Conservation (phyloP, 2,329 filamentous ascomycete species). For the Penicillium sp. region DNA sequence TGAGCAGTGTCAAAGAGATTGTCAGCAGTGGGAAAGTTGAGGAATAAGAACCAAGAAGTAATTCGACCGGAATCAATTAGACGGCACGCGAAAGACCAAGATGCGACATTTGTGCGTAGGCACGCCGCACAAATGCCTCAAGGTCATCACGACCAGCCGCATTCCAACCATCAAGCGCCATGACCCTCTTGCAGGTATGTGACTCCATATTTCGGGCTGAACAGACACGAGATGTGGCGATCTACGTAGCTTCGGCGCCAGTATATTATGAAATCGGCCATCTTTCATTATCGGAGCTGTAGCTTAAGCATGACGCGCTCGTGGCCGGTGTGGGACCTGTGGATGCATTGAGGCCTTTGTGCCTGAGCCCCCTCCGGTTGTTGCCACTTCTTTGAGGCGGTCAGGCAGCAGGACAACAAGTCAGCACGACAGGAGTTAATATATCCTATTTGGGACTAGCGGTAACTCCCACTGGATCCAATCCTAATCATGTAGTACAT, state of each 20-base stretch:
- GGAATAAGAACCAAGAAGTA: slow-evolving; percentile 13
- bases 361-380: not conserved
- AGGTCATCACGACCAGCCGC: not conserved
- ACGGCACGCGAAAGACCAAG: slow-evolving; percentile 18
- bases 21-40: slow-evolving; percentile 2
- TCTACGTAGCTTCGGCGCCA: not conserved
- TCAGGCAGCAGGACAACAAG: not conserved
- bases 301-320: not conserved
- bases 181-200: slow-evolving; percentile 21
- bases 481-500: not conserved
- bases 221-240: slow-evolving; percentile 13
- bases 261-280: slow-evolving; percentile 10
- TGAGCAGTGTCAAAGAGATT: not conserved
- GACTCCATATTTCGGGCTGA: slow-evolving; percentile 2
- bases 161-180: slow-evolving; percentile 27
- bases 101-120: slow-evolving; percentile 41
- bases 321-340: not conserved
- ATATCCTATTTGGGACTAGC: slow-evolving; percentile 8
- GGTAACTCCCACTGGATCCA: not conserved
- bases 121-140: slow-evolving; percentile 44
- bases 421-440: not conserved
- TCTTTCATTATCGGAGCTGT: not conserved
- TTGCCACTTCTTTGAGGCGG: not conserved
- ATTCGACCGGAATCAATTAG: slow-evolving; percentile 21
- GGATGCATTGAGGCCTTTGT: not conserved